These are phyloP conservation scores for Pseudogymnoascus sp. DNA, from an alignment of 2,329 filamentous ascomycete genomes.

Conservation along the genomic window DNA sequence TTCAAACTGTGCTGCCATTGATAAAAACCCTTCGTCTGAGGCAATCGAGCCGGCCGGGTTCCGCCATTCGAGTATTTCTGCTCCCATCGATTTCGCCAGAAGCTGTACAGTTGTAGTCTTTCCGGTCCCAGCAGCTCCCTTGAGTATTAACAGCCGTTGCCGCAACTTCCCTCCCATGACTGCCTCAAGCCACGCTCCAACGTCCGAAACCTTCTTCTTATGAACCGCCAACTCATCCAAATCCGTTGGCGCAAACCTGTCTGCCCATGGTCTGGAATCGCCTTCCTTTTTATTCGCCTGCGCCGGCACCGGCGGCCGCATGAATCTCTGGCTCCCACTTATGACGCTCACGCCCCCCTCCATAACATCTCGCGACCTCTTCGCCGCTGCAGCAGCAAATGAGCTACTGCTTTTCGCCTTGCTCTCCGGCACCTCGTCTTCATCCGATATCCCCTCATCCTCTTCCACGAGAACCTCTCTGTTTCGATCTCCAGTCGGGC, in stretches of 20 bases:
- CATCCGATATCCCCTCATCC: conserved; percentile 44
- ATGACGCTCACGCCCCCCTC: conserved; percentile 19
- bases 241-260: conserved; percentile 67
- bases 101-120: conserved; percentile 84
- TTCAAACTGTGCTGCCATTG: conserved; percentile 74
- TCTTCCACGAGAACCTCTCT: conserved; percentile 16
- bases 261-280: conserved; percentile 74
- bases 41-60: conserved; percentile 61
- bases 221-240: conserved; percentile 86
- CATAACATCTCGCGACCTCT: conserved; percentile 38
- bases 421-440: conserved; percentile 47
- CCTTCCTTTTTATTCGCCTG: conserved; percentile 32
- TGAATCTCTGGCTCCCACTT: conserved; percentile 43
- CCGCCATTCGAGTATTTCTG: conserved; percentile 80
- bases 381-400: conserved; percentile 48
- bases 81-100: conserved; percentile 67
- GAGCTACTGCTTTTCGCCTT: conserved; percentile 45
- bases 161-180: conserved; percentile 57
- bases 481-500: conserved; percentile 47
- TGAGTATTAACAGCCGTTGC: conserved; percentile 73
- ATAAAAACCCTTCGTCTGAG: conserved; percentile 50
- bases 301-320: conserved; percentile 34
- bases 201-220: conserved; percentile 86
- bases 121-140: conserved; percentile 82
- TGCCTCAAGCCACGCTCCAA: conserved; percentile 71